A percentile compares a stretch with the other conserved stretches of the same genome.
phyloP scores from a whole-genome alignment of 108 stramenopile species.

The Pseudonitzschia pungens region DNA sequence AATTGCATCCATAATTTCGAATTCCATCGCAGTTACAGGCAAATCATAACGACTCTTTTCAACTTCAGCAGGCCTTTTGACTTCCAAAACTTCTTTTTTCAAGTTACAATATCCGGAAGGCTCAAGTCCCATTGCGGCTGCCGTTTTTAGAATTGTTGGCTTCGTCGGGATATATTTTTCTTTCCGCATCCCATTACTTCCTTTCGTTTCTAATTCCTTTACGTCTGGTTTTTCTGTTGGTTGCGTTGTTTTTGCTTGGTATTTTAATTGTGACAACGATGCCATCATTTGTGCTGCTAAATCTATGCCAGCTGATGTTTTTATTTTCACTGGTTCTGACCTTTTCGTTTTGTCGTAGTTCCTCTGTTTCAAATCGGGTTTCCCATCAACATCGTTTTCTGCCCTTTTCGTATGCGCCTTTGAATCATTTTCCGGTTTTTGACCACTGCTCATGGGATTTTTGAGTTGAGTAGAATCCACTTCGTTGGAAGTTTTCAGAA shows the following conservation, averaged over 20 bases:
- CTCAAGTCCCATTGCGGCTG: slow-evolving; percentile 42
- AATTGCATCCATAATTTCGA: slow-evolving; percentile 96
- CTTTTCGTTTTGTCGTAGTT: background rate
- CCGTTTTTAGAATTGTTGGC: slow-evolving; percentile 46
- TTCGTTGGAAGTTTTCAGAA: background rate
- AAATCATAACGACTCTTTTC: slow-evolving; percentile 79
- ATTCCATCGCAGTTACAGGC: slow-evolving; percentile 97
- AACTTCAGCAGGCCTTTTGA: slow-evolving; percentile 62
- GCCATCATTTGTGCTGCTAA: slow-evolving; percentile 74
- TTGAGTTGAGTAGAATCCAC: background rate
- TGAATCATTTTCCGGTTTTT: background rate
- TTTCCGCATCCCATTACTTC: slow-evolving; percentile 20
- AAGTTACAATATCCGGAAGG: slow-evolving; percentile 2
- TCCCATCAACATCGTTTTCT: background rate
- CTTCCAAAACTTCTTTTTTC: slow-evolving; percentile 31
- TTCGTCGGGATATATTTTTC: slow-evolving; percentile 43
- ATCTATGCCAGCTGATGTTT: slow-evolving; percentile 23
- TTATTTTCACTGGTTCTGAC: slow-evolving; percentile 1
- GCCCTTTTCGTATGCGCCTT: background rate
- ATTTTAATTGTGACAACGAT: slow-evolving; percentile 45
- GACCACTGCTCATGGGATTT: background rate
- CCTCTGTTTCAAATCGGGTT: slow-evolving; percentile 3
- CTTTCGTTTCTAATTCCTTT: slow-evolving; percentile 30
- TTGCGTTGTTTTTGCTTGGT: slow-evolving; percentile 21
- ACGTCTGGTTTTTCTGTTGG: slow-evolving; percentile 37